Evolutionary conservation across 2,329 filamentous ascomycete species (phyloP), one percentile per base, ranked within the genome.

Genomic region (Hymenoscyphus repandus): DNA sequence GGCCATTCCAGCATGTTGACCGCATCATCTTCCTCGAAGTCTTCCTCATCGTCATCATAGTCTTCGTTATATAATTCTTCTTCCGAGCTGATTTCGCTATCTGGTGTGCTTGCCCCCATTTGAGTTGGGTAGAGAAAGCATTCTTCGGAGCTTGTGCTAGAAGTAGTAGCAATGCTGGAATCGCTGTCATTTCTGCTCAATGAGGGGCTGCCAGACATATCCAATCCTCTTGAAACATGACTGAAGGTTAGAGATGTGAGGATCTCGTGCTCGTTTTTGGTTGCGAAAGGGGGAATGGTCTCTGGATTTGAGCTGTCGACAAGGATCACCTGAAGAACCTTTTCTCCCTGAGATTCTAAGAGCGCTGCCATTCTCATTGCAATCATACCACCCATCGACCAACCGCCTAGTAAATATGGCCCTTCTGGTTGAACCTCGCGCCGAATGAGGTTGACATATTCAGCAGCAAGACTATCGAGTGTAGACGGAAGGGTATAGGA

Each of bases 1-100:
- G 41, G 41, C 41, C 41, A 44, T 32, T 44, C 41, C 5, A 44
- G 20, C 41, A 44, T 44, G 41, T 27, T 44, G n/a, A 44, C 41
- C n/a, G 22, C 41, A 32, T 44, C 41, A n/a, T 44, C 41, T 3
- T 44, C 41, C 6, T 44, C 41, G 30, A 44, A 44, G 31, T 44
- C 41, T 15, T 44, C 27, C 13, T 44, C 41, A 15, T 44, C 22
- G 13, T 31, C 41, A 5, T 32, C 27, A 20, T 17, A 40, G 1
- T 44, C 12, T 6, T 32, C 12, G 11, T 44, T 22, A 18, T 17
- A 38, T 2, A 38, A 13, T 38, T 44, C 41, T 15, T 44, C 41
- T 13, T 44, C 41, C 10, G 41, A 31, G 41, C 22, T n/a, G n/a
- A 44, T 44, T 22, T 44, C 41, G 22, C 41, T 44, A 17, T 44